phyloP scores from a whole-genome alignment of 768 basidiomycete genomes.

The Lentinus brumalis region DNA sequence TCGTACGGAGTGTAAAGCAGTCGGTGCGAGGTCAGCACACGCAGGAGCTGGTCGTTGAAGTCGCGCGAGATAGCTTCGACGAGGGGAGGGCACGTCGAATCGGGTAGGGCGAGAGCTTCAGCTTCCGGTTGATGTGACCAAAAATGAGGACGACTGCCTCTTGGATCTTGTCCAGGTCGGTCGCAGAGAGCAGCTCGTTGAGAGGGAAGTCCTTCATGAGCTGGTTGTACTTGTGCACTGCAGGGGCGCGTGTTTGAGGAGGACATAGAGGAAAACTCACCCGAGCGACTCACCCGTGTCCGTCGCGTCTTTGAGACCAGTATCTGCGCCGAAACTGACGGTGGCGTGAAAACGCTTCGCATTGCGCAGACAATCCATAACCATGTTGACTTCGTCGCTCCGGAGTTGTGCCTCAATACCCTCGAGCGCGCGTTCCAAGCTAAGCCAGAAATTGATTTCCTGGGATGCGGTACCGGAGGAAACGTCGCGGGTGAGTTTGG shows the following conservation, averaged over 20 bases:
- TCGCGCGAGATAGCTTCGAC: slow-evolving; percentile 98
- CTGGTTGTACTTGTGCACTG: slow-evolving; percentile 97
- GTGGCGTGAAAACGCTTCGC: slow-evolving; percentile 98
- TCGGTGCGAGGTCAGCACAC: slow-evolving; percentile 88
- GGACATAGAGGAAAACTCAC: background rate
- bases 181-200: slow-evolving; percentile 94
- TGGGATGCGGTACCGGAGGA: slow-evolving; percentile 94
- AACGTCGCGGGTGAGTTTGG: slow-evolving; percentile 93
- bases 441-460: slow-evolving; percentile 99
- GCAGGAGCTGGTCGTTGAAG: slow-evolving; percentile 93
- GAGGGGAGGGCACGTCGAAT: slow-evolving; percentile 91
- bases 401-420: slow-evolving; percentile 89
- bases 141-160: slow-evolving; percentile 88
- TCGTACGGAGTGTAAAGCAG: slow-evolving; percentile 93
- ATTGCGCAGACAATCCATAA: slow-evolving; percentile 91
- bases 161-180: slow-evolving; percentile 93
- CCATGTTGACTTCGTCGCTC: slow-evolving; percentile 90
- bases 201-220: slow-evolving; percentile 99
- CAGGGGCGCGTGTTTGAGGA: background rate
- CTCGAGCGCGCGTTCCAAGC: slow-evolving; percentile 90
- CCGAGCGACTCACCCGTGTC: slow-evolving; percentile 64
- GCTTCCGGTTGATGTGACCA: slow-evolving; percentile 91
- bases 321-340: slow-evolving; percentile 97
- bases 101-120: slow-evolving; percentile 95
- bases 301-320: slow-evolving; percentile 91